Evolutionary conservation across 257 asterid species (phyloP), one percentile per base, ranked within the genome.

Genomic region (Henckelia pumila): DNA sequence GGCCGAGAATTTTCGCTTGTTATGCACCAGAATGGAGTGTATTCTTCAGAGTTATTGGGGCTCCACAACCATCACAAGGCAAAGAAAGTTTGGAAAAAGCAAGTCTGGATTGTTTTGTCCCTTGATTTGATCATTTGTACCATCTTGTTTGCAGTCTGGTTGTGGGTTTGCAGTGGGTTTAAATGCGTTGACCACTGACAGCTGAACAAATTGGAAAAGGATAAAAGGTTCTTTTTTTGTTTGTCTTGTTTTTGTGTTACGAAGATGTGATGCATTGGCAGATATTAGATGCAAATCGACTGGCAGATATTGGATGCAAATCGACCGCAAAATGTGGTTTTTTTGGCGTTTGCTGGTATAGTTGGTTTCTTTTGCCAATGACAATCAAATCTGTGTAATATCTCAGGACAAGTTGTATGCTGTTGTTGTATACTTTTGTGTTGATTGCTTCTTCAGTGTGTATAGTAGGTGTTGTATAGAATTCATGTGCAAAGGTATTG

Each of bases 71-170:
- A 76, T 29, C 75, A 71, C 60, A 76, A 70, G 72, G 84, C 84
- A 20, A 83, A 76, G 81, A 71, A 72, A 68, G 83, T 75, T 19
- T 83, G 88, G 88, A 80, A 78, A 73, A 83, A 76, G 63, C 86
- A 78, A 57, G 83, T 81, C n/a, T 81, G 86, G 86, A 76, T 81
- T 53, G 86, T 81, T 63, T 66, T 83, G 6, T 76, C 82, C 50
- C 50, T 40, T 0, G 50, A 40, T 40, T 13, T 40, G 17, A 40
- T 40, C 6, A 40, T 40, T 40, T 40, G 50, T n/a, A 40, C 7
- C 50, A 13, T 40, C 50, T 64, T 40, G 50, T 40, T 40, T 40
- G 50, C 50, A 40, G 50, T 40, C 17, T 40, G 50, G 50, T 40
- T 40, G 50, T 40, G 50, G 50, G 77, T 83, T 68, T 80, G 86